These are phyloP conservation scores for Penicillium turbatum DNA, from an alignment of 495 filamentous ascomycete species.

Conservation along the genomic window DNA sequence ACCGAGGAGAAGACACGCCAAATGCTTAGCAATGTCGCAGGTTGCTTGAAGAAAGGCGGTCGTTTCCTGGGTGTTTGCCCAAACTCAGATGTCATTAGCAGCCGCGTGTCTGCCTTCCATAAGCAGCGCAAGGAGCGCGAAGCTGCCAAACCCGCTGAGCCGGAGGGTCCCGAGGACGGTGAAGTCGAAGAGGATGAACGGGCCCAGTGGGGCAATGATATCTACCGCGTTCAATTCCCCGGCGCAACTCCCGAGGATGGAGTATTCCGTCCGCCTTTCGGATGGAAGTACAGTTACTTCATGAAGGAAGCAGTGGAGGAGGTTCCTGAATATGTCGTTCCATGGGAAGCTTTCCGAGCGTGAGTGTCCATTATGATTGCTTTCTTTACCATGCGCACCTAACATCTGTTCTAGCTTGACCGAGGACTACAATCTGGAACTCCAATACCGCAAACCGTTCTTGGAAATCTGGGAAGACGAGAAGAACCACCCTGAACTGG, in stretches of 20 bases:
- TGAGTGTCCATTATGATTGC: constrained; percentile 23
- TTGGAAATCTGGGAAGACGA: constrained; percentile 86
- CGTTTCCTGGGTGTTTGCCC: constrained; percentile 91
- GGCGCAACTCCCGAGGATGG: constrained; percentile 68
- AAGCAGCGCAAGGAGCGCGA: constrained; percentile 50
- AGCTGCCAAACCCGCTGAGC: constrained; percentile 26
- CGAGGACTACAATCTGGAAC: constrained; percentile 92
- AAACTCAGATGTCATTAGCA: constrained; percentile 80
- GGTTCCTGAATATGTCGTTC: constrained; percentile 95
- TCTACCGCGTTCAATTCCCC: constrained; percentile 86
- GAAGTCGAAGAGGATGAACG: constrained; percentile 48
- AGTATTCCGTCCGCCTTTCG: constrained; percentile 88
- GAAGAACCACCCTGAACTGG: constrained; percentile 73
- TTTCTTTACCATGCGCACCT: constrained; percentile 11
- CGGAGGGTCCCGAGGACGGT: constrained; percentile 41
- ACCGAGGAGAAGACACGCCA: constrained; percentile 78
- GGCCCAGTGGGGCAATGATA: constrained; percentile 84
- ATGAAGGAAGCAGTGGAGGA: constrained; percentile 94
- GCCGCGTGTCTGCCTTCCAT: constrained; percentile 60
- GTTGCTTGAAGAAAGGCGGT: constrained; percentile 85
- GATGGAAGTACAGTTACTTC: constrained; percentile 96
- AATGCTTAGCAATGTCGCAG: constrained; percentile 92
- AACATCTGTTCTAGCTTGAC: constrained; percentile 52
- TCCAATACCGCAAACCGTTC: constrained; percentile 88
- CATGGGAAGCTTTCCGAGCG: constrained; percentile 94